Base-by-base conservation (phyloP, 2,329 filamentous ascomycete species). In the Cladosporium velox region DNA sequence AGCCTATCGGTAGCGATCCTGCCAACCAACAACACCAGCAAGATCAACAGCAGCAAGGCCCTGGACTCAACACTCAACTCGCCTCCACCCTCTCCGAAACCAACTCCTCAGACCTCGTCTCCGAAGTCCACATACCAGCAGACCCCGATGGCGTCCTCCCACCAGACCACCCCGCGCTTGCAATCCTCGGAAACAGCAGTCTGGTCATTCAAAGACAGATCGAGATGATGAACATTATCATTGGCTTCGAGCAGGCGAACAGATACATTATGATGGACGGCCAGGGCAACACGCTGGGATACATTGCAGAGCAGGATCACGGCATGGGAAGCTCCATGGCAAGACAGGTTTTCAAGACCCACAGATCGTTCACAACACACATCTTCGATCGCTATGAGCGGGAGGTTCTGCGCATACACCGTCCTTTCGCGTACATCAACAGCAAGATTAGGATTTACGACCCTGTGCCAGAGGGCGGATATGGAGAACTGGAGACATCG, bases 161-260 rank as follows among this genome's bases (percentile, higher is more conserved):
- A 70, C 78, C 82, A 52, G 80, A 77, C 1, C 87, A 90, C 69
- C 87, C 87, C 0, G 86, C 87, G 1, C 81, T 83, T 64, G 79
- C 80, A 8, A 80, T 90, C 24, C 78, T 90, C 24, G 81, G 84
- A 52, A 88, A 89, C 72, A 88, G 86, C 1, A 83, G 85, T 10
- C 79, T 90, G 54, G 83, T 90, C 7, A 82, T 90, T 11, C 86
- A 88, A 70, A 79, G 87, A 35, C 86, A 89, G 71, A 72, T 90
- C 32, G 87, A 89, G 72, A 83, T 89, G 79, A 87, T 88, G 85
- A 89, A 89, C 74, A 80, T 89, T 11, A 81, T 90, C 72, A 77
- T 88, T 75, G 87, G 87, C 1, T 89, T 89, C 69, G 87, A 90
- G 75, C 87, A 90, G 74, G 87, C 87, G 14, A 89, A 89, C 72